Evolutionary conservation across 495 filamentous ascomycete species (phyloP), one percentile per base, ranked within the genome.

Genomic region (Penicillium longicatenatum): DNA sequence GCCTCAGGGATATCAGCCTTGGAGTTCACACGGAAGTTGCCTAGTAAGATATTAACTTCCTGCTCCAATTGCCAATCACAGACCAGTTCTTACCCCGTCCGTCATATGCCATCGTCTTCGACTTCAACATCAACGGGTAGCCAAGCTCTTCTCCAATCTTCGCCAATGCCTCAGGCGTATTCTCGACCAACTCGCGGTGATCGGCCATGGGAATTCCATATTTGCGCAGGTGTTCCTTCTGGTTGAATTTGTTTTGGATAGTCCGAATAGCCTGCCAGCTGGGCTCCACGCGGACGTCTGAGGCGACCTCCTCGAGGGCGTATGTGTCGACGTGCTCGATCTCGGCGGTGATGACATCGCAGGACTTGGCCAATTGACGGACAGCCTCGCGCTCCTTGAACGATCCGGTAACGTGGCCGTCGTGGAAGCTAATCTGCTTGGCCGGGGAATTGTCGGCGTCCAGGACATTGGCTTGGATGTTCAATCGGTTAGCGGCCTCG

Each of bases 311-410:
- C 70, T 97, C 90, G 30, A 98, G 80, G n/a, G 92, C 89, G 48
- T 91, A 77, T 43, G 93, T 96, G 63, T 98, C 86, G 54, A 98
- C 92, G 77, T 98, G 94, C 75, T 98, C 94, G 60, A 98, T 98
- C 70, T 98, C 94, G n/a, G 94, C 89, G 8, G 95, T 97, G 30
- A 98, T 72, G 14, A 96, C 83, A 68, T 96, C 91, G 62, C 89
- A 94, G 7, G 80, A 69, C 37, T 82, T 76, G 6, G 95, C 92
- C 9, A 98, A 80, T 67, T 90, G 75, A 16, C 85, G 85, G 58
- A 98, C 88, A 30, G 87, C 86, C 24, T 84, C 83, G 2, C 84
- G 75, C 63, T 96, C 87, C 65, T 88, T 90, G 78, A 96, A 96
- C 2, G 91, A 95, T 45, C 92, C 92, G 33, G 86, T 81, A 43